Evolutionary conservation across 2,329 filamentous ascomycete species (phyloP).

Genomic region (Colletotrichum paranaense): DNA sequence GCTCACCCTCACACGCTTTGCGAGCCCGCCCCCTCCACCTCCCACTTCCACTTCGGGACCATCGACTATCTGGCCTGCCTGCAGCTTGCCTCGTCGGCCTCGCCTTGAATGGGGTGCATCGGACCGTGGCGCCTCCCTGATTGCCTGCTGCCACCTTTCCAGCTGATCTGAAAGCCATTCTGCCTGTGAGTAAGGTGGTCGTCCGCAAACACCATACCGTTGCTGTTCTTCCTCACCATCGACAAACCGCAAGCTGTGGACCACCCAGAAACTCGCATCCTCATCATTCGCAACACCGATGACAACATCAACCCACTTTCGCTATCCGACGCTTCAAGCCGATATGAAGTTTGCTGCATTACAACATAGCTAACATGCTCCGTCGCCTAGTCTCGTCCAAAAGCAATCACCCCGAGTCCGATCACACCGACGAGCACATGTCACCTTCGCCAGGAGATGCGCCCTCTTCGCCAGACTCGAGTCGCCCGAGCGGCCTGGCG

Average conservation of each 20-base stretch:
- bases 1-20: background rate
- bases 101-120: conserved; percentile 24
- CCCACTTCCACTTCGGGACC: conserved; percentile 19
- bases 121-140: background rate
- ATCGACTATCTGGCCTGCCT: conserved; percentile 27
- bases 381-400: conserved; percentile 30
- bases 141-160: background rate
- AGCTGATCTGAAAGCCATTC: conserved; percentile 21
- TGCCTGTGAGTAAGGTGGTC: conserved; percentile 22
- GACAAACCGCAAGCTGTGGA: conserved; percentile 12
- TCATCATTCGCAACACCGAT: conserved; percentile 19
- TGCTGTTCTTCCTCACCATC: background rate
- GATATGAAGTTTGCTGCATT: conserved; percentile 21
- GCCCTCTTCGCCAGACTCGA: conserved; percentile 64
- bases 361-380: conserved; percentile 33
- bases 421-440: conserved; percentile 62
- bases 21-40: conserved; percentile 13
- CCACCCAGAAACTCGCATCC: conserved; percentile 1
- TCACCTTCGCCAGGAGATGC: conserved; percentile 70
- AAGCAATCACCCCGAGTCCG: conserved; percentile 11
- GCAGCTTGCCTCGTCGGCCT: conserved; percentile 24
- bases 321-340: background rate
- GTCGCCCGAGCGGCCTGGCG: conserved; percentile 66
- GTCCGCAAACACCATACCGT: background rate
- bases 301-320: conserved; percentile 12